phyloP scores from a whole-genome alignment of 1,284 basidiomycete genomes.

The Hemileia vastatrix region DNA sequence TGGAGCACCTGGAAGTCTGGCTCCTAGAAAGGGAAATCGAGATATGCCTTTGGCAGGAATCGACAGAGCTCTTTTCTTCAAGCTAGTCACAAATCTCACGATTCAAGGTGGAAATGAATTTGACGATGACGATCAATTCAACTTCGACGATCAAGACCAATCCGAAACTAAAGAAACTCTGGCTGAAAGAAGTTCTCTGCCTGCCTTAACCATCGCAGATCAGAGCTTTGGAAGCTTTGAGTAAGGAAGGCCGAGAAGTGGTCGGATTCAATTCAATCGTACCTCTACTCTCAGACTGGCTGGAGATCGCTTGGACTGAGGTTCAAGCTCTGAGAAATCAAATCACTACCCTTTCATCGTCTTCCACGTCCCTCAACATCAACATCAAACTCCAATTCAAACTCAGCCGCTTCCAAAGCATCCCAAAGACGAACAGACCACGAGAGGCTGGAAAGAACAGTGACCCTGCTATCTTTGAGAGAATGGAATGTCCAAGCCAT shows the following conservation, averaged over 20 bases:
- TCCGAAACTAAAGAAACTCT: not conserved
- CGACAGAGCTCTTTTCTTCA: conserved; percentile 12
- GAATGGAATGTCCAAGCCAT: conserved; percentile 27
- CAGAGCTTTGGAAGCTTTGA: conserved; percentile 35
- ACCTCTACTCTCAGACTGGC: conserved; percentile 31
- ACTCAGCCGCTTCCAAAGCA: no score
- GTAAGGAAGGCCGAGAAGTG: conserved; percentile 37
- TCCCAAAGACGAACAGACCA: no score
- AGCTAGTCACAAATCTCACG: conserved; percentile 7
- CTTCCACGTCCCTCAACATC: no score
- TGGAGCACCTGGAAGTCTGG: not conserved
- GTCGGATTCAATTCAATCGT: conserved; percentile 35
- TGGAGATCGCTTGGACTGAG: conserved; percentile 31
- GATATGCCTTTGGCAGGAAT: conserved; percentile 13
- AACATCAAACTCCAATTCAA: no score
- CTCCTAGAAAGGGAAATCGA: not conserved
- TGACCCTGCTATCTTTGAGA: no score
- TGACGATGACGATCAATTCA: not conserved
- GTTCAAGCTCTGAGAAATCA: conserved; percentile 30
- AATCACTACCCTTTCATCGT: not conserved
- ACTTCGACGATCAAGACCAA: not conserved
- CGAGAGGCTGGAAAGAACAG: no score
- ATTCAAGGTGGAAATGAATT: not conserved
- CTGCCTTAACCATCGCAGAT: conserved; percentile 32
- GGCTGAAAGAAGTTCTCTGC: not conserved